These are phyloP conservation scores for Penicillium olsonii DNA, from an alignment of 2,329 filamentous ascomycete genomes.

Conservation along the genomic window DNA sequence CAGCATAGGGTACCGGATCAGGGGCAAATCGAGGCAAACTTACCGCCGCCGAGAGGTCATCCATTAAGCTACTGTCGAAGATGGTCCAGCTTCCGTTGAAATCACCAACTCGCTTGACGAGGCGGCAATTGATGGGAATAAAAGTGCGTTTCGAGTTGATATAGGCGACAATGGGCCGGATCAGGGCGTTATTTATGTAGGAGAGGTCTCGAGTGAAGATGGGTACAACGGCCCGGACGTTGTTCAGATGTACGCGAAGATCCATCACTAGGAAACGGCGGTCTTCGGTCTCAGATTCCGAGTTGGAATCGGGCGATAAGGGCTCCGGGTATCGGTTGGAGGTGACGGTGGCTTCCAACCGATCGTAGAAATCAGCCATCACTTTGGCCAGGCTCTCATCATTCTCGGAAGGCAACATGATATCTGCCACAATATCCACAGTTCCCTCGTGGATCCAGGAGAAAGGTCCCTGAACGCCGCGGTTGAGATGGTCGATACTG, in stretches of 20 bases:
- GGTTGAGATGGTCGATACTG: constrained; percentile 93
- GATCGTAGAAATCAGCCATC: constrained; percentile 95
- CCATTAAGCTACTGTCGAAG: constrained; percentile 90
- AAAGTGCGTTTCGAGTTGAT: constrained; percentile 95
- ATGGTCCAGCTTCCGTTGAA: constrained; percentile 96
- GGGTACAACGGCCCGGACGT: constrained; percentile 88
- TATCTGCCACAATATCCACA: constrained; percentile 92
- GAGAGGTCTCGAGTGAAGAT: constrained; percentile 89
- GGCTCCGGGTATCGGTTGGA: constrained; percentile 63
- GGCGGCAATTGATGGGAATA: constrained; percentile 90
- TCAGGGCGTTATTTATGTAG: constrained; percentile 93
- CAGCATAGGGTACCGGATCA: background rate
- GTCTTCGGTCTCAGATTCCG: constrained; percentile 45
- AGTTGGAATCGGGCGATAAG: constrained; percentile 15
- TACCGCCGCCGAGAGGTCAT: constrained; percentile 84
- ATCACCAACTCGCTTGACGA: constrained; percentile 84
- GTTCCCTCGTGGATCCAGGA: constrained; percentile 98
- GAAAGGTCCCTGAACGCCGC: constrained; percentile 89
- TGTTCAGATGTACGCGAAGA: constrained; percentile 89
- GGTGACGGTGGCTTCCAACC: constrained; percentile 87
- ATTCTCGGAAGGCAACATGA: constrained; percentile 87
- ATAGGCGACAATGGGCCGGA: constrained; percentile 94
- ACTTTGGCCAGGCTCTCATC: constrained; percentile 91
- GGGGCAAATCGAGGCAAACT: constrained; percentile 18
- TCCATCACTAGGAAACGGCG: constrained; percentile 89